These are phyloP conservation scores for Herpotrichia juniperi DNA, from an alignment of 2,329 filamentous ascomycete species.

Conservation along the genomic window DNA sequence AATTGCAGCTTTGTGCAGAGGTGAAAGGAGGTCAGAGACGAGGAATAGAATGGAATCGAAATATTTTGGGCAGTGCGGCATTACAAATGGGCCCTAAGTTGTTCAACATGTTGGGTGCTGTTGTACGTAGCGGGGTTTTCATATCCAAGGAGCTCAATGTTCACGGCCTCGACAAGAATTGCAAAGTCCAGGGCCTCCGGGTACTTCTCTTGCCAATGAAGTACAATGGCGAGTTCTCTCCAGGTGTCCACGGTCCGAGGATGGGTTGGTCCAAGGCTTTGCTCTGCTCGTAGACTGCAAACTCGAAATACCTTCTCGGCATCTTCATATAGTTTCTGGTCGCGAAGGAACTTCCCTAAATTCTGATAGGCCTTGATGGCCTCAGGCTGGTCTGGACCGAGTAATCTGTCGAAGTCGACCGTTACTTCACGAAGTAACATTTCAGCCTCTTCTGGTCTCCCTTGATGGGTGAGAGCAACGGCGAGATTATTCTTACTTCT, in stretches of 20 bases:
- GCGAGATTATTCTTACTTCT: not conserved
- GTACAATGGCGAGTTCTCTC: not conserved
- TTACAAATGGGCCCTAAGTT: too few species aligned
- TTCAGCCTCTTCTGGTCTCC: not conserved
- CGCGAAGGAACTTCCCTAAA: not conserved
- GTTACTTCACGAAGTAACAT: not conserved
- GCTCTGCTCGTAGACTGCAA: not conserved
- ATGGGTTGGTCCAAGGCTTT: not conserved
- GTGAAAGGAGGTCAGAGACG: too few species aligned
- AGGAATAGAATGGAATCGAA: too few species aligned
- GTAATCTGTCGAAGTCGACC: not conserved
- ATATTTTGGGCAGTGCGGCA: too few species aligned
- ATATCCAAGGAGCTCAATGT: not conserved
- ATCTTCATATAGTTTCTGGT: not conserved
- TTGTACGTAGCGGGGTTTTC: not conserved
- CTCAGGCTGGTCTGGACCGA: not conserved
- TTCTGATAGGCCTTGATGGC: not conserved
- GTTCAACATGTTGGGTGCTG: not conserved
- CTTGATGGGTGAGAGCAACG: not conserved
- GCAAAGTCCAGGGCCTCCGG: not conserved
- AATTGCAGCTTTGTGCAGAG: too few species aligned
- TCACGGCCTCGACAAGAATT: not conserved
- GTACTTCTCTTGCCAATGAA: not conserved
- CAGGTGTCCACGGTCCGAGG: not conserved
- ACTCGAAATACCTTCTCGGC: not conserved